These are phyloP conservation scores for Pyrenophora seminiperda DNA, from an alignment of 2,329 filamentous ascomycete species.

Conservation along the genomic window DNA sequence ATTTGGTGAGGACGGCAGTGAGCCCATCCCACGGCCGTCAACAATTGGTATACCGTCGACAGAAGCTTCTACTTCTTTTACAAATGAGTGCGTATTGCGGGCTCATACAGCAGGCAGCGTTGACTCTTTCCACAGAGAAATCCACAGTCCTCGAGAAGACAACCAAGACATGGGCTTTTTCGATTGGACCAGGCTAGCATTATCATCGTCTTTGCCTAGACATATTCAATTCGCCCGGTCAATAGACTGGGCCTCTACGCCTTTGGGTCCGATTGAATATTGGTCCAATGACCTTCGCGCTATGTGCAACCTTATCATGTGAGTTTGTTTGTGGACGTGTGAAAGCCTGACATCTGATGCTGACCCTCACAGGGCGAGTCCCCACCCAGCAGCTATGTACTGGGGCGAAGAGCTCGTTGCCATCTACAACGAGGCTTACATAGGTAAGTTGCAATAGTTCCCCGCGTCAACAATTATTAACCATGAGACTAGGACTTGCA, in stretches of 20 bases:
- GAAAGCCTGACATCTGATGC: neutral
- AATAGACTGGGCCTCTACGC: slow-evolving; percentile 73
- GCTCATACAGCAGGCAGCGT: slow-evolving; percentile 48
- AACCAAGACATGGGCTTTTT: slow-evolving; percentile 62
- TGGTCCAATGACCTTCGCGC: slow-evolving; percentile 75
- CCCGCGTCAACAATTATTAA: slow-evolving; percentile 4
- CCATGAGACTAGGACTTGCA: slow-evolving; percentile 56
- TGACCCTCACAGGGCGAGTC: slow-evolving; percentile 40
- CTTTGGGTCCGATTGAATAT: slow-evolving; percentile 74
- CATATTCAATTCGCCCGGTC: slow-evolving; percentile 76
- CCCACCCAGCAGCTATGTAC: slow-evolving; percentile 71
- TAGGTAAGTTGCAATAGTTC: slow-evolving; percentile 29
- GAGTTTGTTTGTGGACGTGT: slow-evolving; percentile 3
- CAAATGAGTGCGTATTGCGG: slow-evolving; percentile 50
- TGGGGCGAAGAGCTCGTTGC: slow-evolving; percentile 73
- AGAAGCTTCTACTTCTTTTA: slow-evolving; percentile 37
- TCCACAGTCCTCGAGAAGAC: slow-evolving; percentile 26
- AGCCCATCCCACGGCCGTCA: slow-evolving; percentile 16
- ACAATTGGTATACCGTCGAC: slow-evolving; percentile 26
- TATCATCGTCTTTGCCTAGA: slow-evolving; percentile 65
- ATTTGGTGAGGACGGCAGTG: slow-evolving; percentile 4
- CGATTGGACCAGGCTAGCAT: slow-evolving; percentile 78
- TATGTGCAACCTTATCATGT: slow-evolving; percentile 83
- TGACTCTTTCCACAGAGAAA: slow-evolving; percentile 47
- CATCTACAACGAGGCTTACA: slow-evolving; percentile 75